Conservation (phyloP, 441 rosid species). For the Populus hybrid region DNA sequence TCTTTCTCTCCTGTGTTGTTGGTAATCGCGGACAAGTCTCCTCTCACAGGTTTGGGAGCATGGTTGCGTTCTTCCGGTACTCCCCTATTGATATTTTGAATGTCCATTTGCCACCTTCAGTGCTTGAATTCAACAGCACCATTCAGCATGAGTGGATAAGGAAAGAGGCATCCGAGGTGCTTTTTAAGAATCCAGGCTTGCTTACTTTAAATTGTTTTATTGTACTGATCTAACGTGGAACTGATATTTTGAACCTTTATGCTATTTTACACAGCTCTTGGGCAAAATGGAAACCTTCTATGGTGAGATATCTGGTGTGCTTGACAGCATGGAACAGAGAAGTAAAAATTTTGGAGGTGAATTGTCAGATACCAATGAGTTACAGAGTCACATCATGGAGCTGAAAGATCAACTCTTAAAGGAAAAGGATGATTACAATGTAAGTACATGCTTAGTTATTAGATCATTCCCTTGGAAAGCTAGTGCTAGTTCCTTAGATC, state of each 20-base stretch:
- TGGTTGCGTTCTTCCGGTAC: conserved; percentile 95
- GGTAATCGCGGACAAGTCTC: conserved; percentile 16
- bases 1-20: not conserved
- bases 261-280: conserved; percentile 50
- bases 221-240: not conserved
- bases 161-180: conserved; percentile 79
- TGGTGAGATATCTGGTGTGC: conserved; percentile 54
- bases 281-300: conserved; percentile 58
- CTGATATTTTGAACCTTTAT: conserved; percentile 6
- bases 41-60: conserved; percentile 72
- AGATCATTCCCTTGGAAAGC: not conserved
- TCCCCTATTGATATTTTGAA: conserved; percentile 87
- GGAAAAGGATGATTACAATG: conserved; percentile 69
- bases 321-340: conserved; percentile 58
- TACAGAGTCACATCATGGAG: conserved; percentile 47
- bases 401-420: conserved; percentile 59
- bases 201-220: conserved; percentile 11
- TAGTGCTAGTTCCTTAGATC: not conserved
- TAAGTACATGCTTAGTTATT: conserved; percentile 30
- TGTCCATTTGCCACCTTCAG: conserved; percentile 68
- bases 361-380: conserved; percentile 37
- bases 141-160: conserved; percentile 69
- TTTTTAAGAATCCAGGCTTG: conserved; percentile 1
- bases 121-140: conserved; percentile 61
- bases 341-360: conserved; percentile 45